Evolutionary conservation across 169 alveolate genomes (phyloP).

Genomic region (Plasmodium reichenowi): DNA sequence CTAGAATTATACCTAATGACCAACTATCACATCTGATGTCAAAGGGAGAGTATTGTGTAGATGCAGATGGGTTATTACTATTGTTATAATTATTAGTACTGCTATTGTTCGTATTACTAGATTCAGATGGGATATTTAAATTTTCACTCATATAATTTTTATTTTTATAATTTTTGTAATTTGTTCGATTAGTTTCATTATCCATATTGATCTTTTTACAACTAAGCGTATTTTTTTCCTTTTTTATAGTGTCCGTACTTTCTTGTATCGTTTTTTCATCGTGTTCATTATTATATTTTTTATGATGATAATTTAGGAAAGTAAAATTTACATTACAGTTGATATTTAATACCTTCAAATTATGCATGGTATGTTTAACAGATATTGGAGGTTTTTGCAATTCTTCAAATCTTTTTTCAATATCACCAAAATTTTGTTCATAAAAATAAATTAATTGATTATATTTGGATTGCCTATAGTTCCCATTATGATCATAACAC

Average conservation of each 20-base stretch:
- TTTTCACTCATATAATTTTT: neutral
- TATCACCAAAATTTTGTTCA: constrained; percentile 65
- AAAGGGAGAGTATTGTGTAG: constrained; percentile 59
- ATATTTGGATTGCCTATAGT: constrained; percentile 71
- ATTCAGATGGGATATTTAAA: neutral
- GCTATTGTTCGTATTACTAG: neutral
- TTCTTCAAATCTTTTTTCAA: constrained; percentile 53
- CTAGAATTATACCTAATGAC: constrained; percentile 73
- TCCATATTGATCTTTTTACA: constrained; percentile 8
- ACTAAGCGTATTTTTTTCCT: neutral
- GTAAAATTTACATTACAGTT: constrained; percentile 30
- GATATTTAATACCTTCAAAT: constrained; percentile 27
- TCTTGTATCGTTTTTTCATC: neutral
- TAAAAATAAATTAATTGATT: constrained; percentile 56
- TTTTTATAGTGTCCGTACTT: neutral
- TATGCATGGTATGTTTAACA: constrained; percentile 3
- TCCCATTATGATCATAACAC: constrained; percentile 66
- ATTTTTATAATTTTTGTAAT: neutral
- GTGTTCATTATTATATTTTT: neutral
- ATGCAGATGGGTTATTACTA: constrained; percentile 2
- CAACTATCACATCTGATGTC: constrained; percentile 76
- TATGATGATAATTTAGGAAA: neutral
- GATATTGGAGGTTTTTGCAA: constrained; percentile 30
- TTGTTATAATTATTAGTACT: constrained; percentile 1
- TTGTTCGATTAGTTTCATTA: neutral